Evolutionary conservation across 2,329 filamentous ascomycete genomes (phyloP), one percentile per base, ranked within the genome.

Genomic region (Metarhizium brunneum): DNA sequence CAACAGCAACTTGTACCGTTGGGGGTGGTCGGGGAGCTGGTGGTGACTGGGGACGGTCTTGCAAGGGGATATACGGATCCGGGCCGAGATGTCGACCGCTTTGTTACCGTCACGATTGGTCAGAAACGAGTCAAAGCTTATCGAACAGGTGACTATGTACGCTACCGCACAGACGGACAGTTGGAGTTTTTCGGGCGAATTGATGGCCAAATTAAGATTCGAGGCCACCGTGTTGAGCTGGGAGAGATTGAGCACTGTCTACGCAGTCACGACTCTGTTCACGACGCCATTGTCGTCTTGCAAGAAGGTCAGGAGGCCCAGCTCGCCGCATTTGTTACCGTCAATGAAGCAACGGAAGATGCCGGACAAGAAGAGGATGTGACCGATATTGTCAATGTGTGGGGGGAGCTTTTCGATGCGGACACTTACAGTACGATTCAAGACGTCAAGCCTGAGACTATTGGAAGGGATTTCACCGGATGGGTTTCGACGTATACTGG

Each of bases 21-120:
- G 0, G 65, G 65, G 8, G 62, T 65, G 0, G 30, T 68, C 3
- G 66, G 66, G 25, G 66, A 68, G 48, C 60, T 68, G 2, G 55
- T 67, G 0, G 59, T 68, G 1, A 65, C 62, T 0, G 65, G 65
- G 1, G 63, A 65, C 55, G 61, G 62, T 11, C 52, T 64, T 11
- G 62, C 63, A 2, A 48, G 61, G 14, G 63, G 64, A 0, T 66
- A 66, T 29, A 57, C 55, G 0, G 55, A 66, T 18, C 10, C 55
- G 1, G 14, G 36, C 10, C 56, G 48, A 0, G n/a, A 43, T 11
- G 10, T 11, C 7, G 32, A 35, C 32, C 7, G 10, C 7, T 11
- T 35, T 11, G 10, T 35, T 11, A 35, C 6, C 2, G 32, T 35
- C 32, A 35, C 7, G 6, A 35, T 11, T 7, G 32, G 32, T 35